Base-by-base conservation (phyloP, 495 filamentous ascomycete genomes). In the Penicillium diatomitis region DNA sequence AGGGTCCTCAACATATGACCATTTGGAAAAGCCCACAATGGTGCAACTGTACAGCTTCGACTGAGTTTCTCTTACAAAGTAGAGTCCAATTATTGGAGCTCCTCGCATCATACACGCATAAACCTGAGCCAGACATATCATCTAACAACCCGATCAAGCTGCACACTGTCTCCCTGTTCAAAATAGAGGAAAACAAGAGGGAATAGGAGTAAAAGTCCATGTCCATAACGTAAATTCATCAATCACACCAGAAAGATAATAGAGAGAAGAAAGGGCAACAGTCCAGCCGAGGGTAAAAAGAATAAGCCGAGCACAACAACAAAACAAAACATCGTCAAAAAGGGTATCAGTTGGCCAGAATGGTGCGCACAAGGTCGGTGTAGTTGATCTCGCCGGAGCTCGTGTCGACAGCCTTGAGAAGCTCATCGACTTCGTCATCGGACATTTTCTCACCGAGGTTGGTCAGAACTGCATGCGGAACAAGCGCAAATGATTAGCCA, bases 361-460 rank as follows among this genome's bases (percentile, higher is more conserved):
- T 95, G 35, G 87, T 95, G 58, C 89, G 87, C 55, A 96, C 90
- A 48, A 96, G 84, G 50, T 96, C 88, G 40, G 83, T 90, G 67
- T 98, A 98, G 72, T 97, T 95, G 69, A 97, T 86, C 77, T 96
- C 88, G 51, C 90, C 91, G 47, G 83, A 88, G 67, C 82, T 88
- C 48, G 89, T 90, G 62, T 98, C 90, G 52, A 96, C 90, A 3
- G 88, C 88, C 81, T 97, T 97, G 63, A 97, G 79, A 59, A 98
- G 76, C 78, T 98, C 92, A 62, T 98, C 90, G 37, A 97, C 92
- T 72, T 98, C 92, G 39, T 96, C 91, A 58, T 97, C 90, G 54
- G 87, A 88, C 85, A 98, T 94, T 75, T 96, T 96, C 82, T 98
- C 92, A 53, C 92, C 92, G 49, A 98, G 74, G 60, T 95, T 96